These are phyloP conservation scores for Agaricus sinodeliciosus DNA, from an alignment of 768 basidiomycete genomes.

Conservation along the genomic window DNA sequence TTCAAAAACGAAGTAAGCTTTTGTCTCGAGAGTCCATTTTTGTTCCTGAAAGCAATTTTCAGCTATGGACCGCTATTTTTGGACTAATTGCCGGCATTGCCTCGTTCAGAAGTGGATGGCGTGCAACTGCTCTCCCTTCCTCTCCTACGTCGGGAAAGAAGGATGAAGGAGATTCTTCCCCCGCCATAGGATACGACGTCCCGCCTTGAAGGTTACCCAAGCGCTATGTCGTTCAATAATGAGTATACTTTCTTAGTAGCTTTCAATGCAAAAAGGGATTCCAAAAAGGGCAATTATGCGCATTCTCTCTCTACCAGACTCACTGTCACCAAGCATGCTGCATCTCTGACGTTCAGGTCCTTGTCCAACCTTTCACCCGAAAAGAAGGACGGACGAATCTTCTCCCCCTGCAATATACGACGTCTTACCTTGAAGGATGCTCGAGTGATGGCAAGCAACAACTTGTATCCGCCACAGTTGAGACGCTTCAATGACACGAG, in stretches of 20 bases:
- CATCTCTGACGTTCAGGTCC: too few relatives aligned
- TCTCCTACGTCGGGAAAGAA: conserved; percentile 16
- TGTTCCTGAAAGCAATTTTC: conserved; percentile 1
- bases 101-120: conserved; percentile 68
- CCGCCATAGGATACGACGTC: conserved; percentile 21
- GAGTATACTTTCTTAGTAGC: neutral
- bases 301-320: too few relatives aligned
- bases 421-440: too few relatives aligned
- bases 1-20: conserved; percentile 57
- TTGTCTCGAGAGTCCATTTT: neutral
- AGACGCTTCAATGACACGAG: too few relatives aligned
- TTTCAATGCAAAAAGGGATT: too few relatives aligned
- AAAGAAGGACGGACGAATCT: too few relatives aligned
- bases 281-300: too few relatives aligned
- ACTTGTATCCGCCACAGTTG: too few relatives aligned
- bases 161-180: conserved; percentile 12
- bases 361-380: too few relatives aligned
- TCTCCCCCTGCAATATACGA: too few relatives aligned
- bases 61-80: conserved; percentile 37
- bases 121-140: conserved; percentile 49
- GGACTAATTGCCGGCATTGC: conserved; percentile 46
- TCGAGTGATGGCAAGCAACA: too few relatives aligned
- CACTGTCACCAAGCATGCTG: too few relatives aligned
- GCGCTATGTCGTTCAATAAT: conserved; percentile 3
- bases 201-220: conserved; percentile 9